Conservation (phyloP, 257 asterid genomes). For the Solanum sitiens region DNA sequence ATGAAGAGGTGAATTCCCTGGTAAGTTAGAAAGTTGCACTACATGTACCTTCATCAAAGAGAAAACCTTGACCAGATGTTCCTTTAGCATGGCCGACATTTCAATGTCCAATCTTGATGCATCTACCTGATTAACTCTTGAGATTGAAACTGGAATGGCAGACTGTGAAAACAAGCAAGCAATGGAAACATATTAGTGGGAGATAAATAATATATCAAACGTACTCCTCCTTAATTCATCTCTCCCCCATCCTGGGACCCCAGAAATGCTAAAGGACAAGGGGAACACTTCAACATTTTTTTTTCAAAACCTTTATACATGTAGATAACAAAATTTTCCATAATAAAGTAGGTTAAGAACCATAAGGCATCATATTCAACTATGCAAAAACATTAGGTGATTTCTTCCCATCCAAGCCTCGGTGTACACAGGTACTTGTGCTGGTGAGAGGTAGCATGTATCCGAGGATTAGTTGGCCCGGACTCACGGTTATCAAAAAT, state of each 20-base stretch:
- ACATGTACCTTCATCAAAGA: constrained; percentile 71
- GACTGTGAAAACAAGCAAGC: constrained; percentile 27
- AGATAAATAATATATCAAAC: not conserved
- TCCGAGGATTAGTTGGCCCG: not conserved
- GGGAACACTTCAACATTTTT: not conserved
- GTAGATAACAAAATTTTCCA: not conserved
- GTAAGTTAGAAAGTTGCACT: not conserved
- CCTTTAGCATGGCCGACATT: constrained; percentile 90
- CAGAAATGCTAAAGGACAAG: not conserved
- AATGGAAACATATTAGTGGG: not conserved
- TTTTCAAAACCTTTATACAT: not conserved
- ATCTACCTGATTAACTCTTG: constrained; percentile 83
- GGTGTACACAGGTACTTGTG: not conserved
- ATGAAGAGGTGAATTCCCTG: not conserved
- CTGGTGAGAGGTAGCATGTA: not conserved
- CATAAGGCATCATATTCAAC: not conserved
- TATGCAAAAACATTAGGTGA: not conserved
- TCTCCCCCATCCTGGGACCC: not conserved
- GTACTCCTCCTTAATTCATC: not conserved
- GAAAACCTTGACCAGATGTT: constrained; percentile 72
- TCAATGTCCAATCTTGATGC: constrained; percentile 77
- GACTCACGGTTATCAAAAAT: not conserved
- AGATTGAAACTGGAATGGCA: constrained; percentile 56
- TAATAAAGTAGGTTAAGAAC: not conserved
- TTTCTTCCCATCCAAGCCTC: not conserved